phyloP scores from a whole-genome alignment of 306 rosid species.

The Quercus parvula region DNA sequence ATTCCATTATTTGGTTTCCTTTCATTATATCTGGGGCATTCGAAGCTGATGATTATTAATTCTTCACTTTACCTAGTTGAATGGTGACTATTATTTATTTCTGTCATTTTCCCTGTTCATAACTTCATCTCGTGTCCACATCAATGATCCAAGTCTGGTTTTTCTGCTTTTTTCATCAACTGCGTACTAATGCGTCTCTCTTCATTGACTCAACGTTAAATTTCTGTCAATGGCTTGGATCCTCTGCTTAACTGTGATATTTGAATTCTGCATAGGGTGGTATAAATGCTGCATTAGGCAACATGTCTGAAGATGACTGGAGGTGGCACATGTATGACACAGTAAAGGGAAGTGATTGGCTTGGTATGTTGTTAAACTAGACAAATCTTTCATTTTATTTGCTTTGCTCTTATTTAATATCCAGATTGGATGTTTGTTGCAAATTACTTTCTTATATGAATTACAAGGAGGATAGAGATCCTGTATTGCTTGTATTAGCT shows the following conservation, averaged over 20 bases:
- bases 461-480: neutral
- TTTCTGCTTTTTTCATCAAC: neutral
- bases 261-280: conserved; percentile 60
- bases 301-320: conserved; percentile 95
- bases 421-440: neutral
- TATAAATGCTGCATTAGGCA: conserved; percentile 91
- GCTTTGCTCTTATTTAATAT: neutral
- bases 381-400: neutral
- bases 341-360: conserved; percentile 96
- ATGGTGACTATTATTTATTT: neutral
- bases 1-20: neutral
- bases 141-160: neutral
- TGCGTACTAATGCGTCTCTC: neutral
- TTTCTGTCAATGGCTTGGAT: neutral
- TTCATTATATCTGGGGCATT: neutral
- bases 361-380: conserved; percentile 36
- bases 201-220: conserved; percentile 1
- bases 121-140: neutral
- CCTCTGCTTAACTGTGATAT: conserved; percentile 7
- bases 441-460: neutral
- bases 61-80: neutral
- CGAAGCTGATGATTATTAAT: neutral
- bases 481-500: neutral
- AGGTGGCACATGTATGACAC: conserved; percentile 99
- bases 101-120: neutral